Evolutionary conservation across 1,139 yeast genomes (phyloP), one percentile per base, ranked within the genome.

Genomic region (Lodderomyces oxycetoniae): DNA sequence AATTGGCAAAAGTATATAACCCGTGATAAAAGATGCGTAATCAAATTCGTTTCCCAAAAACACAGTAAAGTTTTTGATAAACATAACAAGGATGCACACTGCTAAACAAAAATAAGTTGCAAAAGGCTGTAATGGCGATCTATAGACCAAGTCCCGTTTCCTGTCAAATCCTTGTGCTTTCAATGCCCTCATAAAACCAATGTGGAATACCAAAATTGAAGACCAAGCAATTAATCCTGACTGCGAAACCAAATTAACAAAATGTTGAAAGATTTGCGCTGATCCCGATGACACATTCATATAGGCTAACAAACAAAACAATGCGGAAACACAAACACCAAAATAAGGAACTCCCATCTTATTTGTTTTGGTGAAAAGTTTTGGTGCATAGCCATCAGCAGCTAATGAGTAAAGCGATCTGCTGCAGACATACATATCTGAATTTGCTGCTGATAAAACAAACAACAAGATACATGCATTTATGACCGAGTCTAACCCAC

Each of bases 201-300:
- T 61, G 55, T 79, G 84, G 26, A 84, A 77, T 40, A 74, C 59
- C 34, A 78, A 57, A 47, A 79, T 75, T 29, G 79, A 70, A 35
- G 79, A 59, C 91, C 91, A 83, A 30, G 86, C 78, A 39, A 82
- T 54, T 35, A 82, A 66, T 41, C 89, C 91, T 42, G 82, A 75
- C 40, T 81, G 76, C 21, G 88, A 75, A 34, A 80, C 86, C 39
- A 80, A 80, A 53, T 80, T 81, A 40, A 82, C 86, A 47, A 83
- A 79, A 55, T 81, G 79, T 34, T 58, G 58, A 57, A 83, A 82
- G 13, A 80, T 70, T 24, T 64, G 63, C 11, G 74, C 62, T 0
- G 88, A 67, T 4, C 69, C 60, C 2, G 74, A 55, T n/a, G 61
- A 51, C 25, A 73, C 76, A 39, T 75, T 77, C 79, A 82, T 76